Evolutionary conservation across 2,329 filamentous ascomycete species (phyloP).

Genomic region (Huntiella moniliformis): DNA sequence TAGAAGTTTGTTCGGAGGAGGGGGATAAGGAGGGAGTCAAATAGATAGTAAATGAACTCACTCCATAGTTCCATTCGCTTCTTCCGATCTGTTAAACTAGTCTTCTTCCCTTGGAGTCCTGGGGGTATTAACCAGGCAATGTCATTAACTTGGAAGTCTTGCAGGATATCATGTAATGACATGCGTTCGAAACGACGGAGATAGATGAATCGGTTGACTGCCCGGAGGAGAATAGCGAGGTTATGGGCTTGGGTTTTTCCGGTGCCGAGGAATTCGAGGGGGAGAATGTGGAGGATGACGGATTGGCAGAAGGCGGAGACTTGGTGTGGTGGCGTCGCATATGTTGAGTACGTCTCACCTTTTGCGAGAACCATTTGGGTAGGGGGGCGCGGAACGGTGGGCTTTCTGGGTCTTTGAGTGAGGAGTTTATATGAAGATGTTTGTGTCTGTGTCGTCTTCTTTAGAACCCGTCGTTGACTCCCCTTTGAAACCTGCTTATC

Average conservation of each 20-base stretch:
- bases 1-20: conserved; percentile 79
- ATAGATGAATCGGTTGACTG: conserved; percentile 59
- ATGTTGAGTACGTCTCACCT: conserved; percentile 34
- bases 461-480: neutral
- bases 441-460: neutral
- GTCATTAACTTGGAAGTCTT: conserved; percentile 44
- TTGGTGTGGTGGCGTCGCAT: conserved; percentile 46
- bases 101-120: conserved; percentile 28
- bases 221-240: conserved; percentile 38
- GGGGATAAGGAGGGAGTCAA: conserved; percentile 81
- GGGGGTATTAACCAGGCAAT: conserved; percentile 56
- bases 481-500: neutral
- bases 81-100: conserved; percentile 49
- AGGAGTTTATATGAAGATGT: neutral
- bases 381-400: neutral
- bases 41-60: conserved; percentile 80
- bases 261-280: conserved; percentile 54
- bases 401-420: neutral
- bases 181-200: conserved; percentile 67
- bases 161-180: conserved; percentile 57
- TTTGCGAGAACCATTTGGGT: conserved; percentile 2
- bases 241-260: conserved; percentile 39
- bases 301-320: conserved; percentile 81
- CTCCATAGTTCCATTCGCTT: conserved; percentile 65
- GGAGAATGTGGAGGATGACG: conserved; percentile 53